Evolutionary conservation across 148 eudicot genomes (phyloP), one percentile per base, ranked within the genome.

Genomic region (Rhododendron kiyosumense): DNA sequence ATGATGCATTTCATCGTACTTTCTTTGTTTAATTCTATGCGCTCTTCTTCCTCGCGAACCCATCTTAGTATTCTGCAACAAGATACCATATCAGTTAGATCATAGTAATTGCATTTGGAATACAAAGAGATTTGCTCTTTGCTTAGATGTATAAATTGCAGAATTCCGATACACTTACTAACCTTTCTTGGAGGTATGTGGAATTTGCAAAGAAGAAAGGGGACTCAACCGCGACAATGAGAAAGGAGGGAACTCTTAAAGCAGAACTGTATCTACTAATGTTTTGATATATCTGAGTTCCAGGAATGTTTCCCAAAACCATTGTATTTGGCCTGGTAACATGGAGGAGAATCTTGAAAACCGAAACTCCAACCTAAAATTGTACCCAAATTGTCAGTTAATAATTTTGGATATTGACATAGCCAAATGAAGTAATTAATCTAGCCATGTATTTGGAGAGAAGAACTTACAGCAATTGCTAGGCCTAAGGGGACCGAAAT

Each of bases 141-240:
- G 32, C 1, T 8, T 74, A 34, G 78, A 74, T 74, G 18, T 15
- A 7, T 74, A 18, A 36, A 74, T 14, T 15, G 36, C 30, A 71
- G 36, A 71, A 71, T 7, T 30, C 18, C 15, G 7, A 71, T 13
- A 14, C 38, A 15, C 11, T 41, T 7, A 71, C 85, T 84, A 57
- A 97, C 99, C 98, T 93, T 89, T 97, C 99, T 90, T 97, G 99
- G n/a, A 97, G 86, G 87, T 94, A 97, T 1, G 95, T 93, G 6
- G 98, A 87, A 88, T 94, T 97, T 59, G 98, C 98, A 85, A 97
- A 97, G 93, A 93, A 97, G 86, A 71, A 71, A 34, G 99, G 99
- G 90, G 98, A 93, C 89, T 97, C 99, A 34, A 97, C 87, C 48
- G 98, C 91, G 6, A 97, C 92, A 84, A 97, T 91, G 82, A 97